Evolutionary conservation across 2,329 filamentous ascomycete genomes (phyloP).

Genomic region (Penicillium sp.): DNA sequence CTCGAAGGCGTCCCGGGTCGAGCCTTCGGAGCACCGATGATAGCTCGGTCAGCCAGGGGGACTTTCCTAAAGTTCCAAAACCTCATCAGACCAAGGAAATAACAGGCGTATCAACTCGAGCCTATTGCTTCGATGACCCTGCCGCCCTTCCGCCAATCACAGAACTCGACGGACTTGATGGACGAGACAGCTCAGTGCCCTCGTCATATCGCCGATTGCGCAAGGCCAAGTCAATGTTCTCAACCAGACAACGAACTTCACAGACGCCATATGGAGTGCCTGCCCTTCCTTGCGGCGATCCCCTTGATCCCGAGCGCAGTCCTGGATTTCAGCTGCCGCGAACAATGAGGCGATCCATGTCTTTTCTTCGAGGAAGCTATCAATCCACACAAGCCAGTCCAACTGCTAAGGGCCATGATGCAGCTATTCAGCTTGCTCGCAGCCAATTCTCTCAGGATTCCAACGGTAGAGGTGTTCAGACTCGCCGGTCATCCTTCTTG

Average conservation of each 20-base stretch:
- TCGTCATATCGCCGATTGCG: conserved; percentile 49
- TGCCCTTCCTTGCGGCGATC: conserved; percentile 9
- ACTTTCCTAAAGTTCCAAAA: neutral
- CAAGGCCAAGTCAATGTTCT: conserved; percentile 50
- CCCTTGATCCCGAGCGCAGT: conserved; percentile 17
- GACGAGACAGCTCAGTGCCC: conserved; percentile 39
- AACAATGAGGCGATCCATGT: conserved; percentile 42
- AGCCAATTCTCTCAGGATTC: conserved; percentile 37
- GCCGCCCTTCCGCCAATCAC: conserved; percentile 29
- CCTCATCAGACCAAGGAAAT: conserved; percentile 5
- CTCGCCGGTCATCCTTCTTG: conserved; percentile 26
- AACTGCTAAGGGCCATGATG: conserved; percentile 35
- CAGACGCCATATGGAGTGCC: conserved; percentile 17
- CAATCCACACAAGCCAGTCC: conserved; percentile 18
- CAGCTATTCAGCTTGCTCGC: conserved; percentile 43
- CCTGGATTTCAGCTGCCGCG: conserved; percentile 19
- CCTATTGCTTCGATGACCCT: conserved; percentile 12
- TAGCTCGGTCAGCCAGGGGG: neutral
- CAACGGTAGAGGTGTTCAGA: conserved; percentile 16
- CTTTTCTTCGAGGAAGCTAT: conserved; percentile 38
- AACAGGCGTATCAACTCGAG: neutral
- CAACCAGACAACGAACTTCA: conserved; percentile 35
- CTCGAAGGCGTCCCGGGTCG: conserved; percentile 23
- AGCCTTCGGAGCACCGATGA: conserved; percentile 18
- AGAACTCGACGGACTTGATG: conserved; percentile 36